Conservation (phyloP, 495 filamentous ascomycete species). For the Penicillium lividum region DNA sequence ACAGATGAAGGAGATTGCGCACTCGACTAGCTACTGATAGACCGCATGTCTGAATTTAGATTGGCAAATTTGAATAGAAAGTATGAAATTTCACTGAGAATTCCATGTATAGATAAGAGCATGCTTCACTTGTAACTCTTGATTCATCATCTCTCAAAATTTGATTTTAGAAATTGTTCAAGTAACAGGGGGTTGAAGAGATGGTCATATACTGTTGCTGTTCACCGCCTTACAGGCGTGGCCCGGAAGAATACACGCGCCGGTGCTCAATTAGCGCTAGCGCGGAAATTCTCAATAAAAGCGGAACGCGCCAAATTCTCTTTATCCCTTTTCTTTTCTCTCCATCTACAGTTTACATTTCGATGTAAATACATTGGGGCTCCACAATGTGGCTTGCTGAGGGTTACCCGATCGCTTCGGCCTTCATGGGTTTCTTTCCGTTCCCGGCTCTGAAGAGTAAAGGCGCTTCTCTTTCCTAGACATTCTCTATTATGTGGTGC, state of each 20-base stretch:
- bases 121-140: too few species aligned
- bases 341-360: constrained; percentile 21
- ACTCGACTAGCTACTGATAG: neutral
- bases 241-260: neutral
- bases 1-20: constrained; percentile 17
- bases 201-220: too few species aligned
- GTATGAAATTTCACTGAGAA: too few species aligned
- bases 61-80: too few species aligned
- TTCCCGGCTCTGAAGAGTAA: constrained; percentile 28
- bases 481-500: constrained; percentile 18
- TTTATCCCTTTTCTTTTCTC: constrained; percentile 13
- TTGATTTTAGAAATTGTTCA: too few species aligned
- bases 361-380: constrained; percentile 21
- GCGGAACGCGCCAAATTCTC: neutral
- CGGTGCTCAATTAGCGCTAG: neutral
- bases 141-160: too few species aligned
- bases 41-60: too few species aligned
- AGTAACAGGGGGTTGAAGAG: too few species aligned
- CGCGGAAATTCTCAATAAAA: neutral
- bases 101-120: too few species aligned
- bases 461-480: constrained; percentile 18
- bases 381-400: constrained; percentile 29
- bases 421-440: constrained; percentile 24
- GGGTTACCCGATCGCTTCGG: constrained; percentile 21
- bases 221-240: too few species aligned